These are phyloP conservation scores for Marasmius sp. DNA, from an alignment of 1,284 basidiomycete genomes.

Conservation along the genomic window DNA sequence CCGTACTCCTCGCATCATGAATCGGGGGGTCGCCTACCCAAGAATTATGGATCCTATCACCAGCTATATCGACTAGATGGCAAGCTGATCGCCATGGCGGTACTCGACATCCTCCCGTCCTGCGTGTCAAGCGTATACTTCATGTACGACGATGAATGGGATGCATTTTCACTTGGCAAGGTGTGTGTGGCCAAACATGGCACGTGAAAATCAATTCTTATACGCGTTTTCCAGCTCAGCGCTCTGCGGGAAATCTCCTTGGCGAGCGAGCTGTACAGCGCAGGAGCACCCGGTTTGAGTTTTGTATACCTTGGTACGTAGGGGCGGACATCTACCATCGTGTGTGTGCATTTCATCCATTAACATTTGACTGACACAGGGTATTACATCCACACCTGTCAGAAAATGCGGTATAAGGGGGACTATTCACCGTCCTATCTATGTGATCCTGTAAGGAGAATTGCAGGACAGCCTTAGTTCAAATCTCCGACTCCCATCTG, in stretches of 20 bases:
- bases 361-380: slow-evolving; percentile 44
- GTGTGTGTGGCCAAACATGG: slow-evolving; percentile 32
- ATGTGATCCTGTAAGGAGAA: slow-evolving; percentile 73
- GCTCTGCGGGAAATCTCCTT: slow-evolving; percentile 80
- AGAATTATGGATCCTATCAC: slow-evolving; percentile 82
- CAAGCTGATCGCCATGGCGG: slow-evolving; percentile 81
- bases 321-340: neutral
- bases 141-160: slow-evolving; percentile 84
- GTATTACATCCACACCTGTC: slow-evolving; percentile 89
- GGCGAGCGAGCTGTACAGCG: slow-evolving; percentile 68
- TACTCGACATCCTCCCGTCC: slow-evolving; percentile 87
- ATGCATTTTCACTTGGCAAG: slow-evolving; percentile 82
- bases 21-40: slow-evolving; percentile 58
- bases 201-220: neutral
- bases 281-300: slow-evolving; percentile 62
- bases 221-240: slow-evolving; percentile 55
- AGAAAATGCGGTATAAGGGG: slow-evolving; percentile 97
- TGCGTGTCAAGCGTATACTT: slow-evolving; percentile 97
- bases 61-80: slow-evolving; percentile 85
- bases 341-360: neutral
- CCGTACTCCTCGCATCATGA: slow-evolving; percentile 44
- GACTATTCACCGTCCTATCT: slow-evolving; percentile 89
- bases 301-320: slow-evolving; percentile 83
- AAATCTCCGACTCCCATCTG: neutral
- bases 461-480: slow-evolving; percentile 1